Base-by-base conservation (phyloP, 2,329 filamentous ascomycete species). In the Pyrenophora tritici-repentis region DNA sequence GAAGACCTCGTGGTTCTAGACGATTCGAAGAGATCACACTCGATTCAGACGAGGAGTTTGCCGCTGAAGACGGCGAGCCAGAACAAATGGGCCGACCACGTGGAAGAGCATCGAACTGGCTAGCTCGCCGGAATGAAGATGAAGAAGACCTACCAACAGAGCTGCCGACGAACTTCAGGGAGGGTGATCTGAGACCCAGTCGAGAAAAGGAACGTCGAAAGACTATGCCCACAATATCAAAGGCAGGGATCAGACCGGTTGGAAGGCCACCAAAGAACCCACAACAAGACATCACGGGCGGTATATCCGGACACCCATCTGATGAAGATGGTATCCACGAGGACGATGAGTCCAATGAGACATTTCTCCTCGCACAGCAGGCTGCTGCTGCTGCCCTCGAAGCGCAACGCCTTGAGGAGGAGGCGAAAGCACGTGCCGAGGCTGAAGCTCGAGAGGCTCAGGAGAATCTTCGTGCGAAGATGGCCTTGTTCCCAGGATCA, bases 1-100 rank as follows among this genome's bases (percentile, higher is more conserved):
- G 61, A 13, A 60, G 56, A 42, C 57, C 64, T 42, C 59, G 55
- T 10, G 59, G 59, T 9, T 55, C 59, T 6, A 51, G 38, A 14
- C 56, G 73, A 16, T 79, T 75, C 44, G 78, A 80, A 59, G 77
- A 80, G 45, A 71, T 79, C 16, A 74, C 74, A 10, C 67, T 80
- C 29, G 77, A 75, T 22, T 77, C 75, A 1, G 76, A 79, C 18
- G 73, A 76, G 3, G 77, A 79, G 13, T 59, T 66, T 8, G 65
- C 59, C 2, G 62, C 65, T n/a, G 61, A 64, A 7, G 47, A 58
- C 12, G 60, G 63, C 8, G 55, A 55, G 9, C 42, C 38, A 4
- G 56, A 53, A 22, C 50, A 54, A 3, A 51, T 55, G 18, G 57
- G 59, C 22, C 64, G 58, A 5, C 36, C 56, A 13, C 61, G 61